A percentile compares a stretch with the other conserved stretches of the same genome.
phyloP scores from a whole-genome alignment of 2,329 filamentous ascomycete genomes.

The Hypoxylon sp. region DNA sequence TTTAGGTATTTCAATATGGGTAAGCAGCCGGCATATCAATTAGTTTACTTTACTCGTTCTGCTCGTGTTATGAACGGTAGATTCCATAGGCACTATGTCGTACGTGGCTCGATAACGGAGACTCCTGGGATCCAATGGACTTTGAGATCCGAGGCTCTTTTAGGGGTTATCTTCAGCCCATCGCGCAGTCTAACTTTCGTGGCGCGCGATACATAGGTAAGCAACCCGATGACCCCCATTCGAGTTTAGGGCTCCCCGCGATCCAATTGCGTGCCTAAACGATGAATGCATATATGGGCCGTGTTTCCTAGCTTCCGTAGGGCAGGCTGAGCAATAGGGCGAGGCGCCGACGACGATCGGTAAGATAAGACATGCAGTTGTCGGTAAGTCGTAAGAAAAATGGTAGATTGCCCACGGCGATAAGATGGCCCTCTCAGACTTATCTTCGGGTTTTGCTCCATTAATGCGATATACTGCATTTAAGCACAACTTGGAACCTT shows the following conservation, averaged over 20 bases:
- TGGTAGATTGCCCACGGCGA: not conserved
- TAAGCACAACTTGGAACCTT: not conserved
- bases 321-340: slow-evolving; percentile 33
- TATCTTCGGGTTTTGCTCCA: not conserved
- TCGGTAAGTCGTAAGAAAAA: slow-evolving; percentile 1
- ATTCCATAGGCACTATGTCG: slow-evolving; percentile 6
- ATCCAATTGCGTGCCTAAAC: slow-evolving; percentile 9
- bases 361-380: slow-evolving; percentile 11
- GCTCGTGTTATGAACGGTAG: slow-evolving; percentile 13
- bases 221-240: not conserved
- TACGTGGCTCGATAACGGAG: slow-evolving; percentile 19
- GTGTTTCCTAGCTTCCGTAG: slow-evolving; percentile 3
- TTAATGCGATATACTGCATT: not conserved
- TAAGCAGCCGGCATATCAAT: slow-evolving; percentile 13
- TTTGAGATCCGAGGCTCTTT: slow-evolving; percentile 34
- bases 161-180: slow-evolving; percentile 19
- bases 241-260: not conserved
- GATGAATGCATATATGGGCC: slow-evolving; percentile 1
- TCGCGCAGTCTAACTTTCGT: not conserved
- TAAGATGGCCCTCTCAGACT: not conserved
- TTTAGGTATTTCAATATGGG: not conserved
- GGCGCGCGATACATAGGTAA: slow-evolving; percentile 16
- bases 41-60: not conserved
- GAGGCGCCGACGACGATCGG: slow-evolving; percentile 26
- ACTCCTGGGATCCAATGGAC: slow-evolving; percentile 13